Base-by-base conservation (phyloP, 2,329 filamentous ascomycete species). In the Colletotrichum musae region DNA sequence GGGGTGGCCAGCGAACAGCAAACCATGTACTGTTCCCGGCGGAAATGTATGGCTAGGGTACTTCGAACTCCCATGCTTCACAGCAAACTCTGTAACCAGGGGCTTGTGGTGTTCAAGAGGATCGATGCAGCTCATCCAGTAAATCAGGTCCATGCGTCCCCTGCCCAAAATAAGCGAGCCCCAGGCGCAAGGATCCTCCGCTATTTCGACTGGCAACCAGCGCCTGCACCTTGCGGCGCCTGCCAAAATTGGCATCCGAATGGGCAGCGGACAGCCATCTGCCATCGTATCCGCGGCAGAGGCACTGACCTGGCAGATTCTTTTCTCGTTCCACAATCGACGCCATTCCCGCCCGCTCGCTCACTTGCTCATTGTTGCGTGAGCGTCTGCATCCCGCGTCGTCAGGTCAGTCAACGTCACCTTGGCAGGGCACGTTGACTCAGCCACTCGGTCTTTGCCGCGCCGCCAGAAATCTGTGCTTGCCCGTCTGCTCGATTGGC, bases 41-140 rank as follows among this genome's bases (percentile, higher is more conserved):
- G n/a, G 41, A 67, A 47, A 57, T 36, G 63, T 66, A 53, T 66
- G 63, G 56, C 13, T 36, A 26, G 3, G 36, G 52, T 58, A 70
- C 62, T 59, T 67, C 64, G 26, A 15, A 15, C 7, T 13, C 26
- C 56, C 36, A 67, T 61, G 62, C 62, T 70, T 60, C 62, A 70
- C 62, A 43, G 67, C 60, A 64, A 66, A 59, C 59, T 71, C 69
- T 71, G 54, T 62, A 67, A 70, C 62, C 63, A 70, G 70, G 67
- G 67, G 67, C 62, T 65, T n/a, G 51, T 56, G 28, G 56, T 48
- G 47, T 28, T 61, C 21, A 13, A 32, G 57, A 58, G 16, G 47
- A 28, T 56, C 67, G 64, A 71, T 68, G 69, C 63, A 65, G 62
- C 71, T 73, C 72, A 70, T 72, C 72, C 72, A 73, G 65, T 73